Evolutionary conservation across 1,139 yeast genomes (phyloP).

Genomic region (Saccharomyces hybrid): DNA sequence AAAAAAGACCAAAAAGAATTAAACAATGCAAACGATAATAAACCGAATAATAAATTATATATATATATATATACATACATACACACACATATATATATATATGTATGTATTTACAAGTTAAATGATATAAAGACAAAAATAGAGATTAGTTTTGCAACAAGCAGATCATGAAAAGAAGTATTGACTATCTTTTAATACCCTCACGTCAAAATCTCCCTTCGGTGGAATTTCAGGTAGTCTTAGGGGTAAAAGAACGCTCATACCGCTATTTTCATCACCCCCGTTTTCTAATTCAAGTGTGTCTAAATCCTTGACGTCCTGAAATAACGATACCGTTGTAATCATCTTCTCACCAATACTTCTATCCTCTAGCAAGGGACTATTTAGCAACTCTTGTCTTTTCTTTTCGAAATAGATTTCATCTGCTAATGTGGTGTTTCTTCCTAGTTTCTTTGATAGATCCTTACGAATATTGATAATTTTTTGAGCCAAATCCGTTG

Average conservation of each 20-base stretch:
- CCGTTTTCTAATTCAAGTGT: constrained; percentile 29
- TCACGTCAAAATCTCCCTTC: constrained; percentile 79
- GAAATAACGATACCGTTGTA: constrained; percentile 69
- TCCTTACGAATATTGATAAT: constrained; percentile 46
- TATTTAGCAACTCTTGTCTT: constrained; percentile 49
- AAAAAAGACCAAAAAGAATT: not conserved
- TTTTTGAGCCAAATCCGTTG: constrained; percentile 45
- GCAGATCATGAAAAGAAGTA: constrained; percentile 58
- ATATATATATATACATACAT: not conserved
- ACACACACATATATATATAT: not conserved
- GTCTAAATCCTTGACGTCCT: constrained; percentile 16
- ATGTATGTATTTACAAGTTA: constrained; percentile 1
- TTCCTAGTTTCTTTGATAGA: constrained; percentile 44
- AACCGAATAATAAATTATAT: not conserved
- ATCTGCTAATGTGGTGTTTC: constrained; percentile 58
- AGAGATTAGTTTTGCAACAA: not conserved
- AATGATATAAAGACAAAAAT: not conserved
- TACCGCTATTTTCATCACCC: constrained; percentile 22
- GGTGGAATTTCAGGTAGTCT: constrained; percentile 67
- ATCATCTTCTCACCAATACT: constrained; percentile 50
- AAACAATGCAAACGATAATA: not conserved
- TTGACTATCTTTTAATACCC: constrained; percentile 57
- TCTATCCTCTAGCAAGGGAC: constrained; percentile 44
- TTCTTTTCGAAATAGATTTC: constrained; percentile 65
- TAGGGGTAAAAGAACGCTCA: constrained; percentile 49